Percentiles rank a stretch among this genome's conserved stretches.
These are phyloP conservation scores for Gracilariopsis chorda DNA, from an alignment of 23 red algal species.

Conservation along the genomic window DNA sequence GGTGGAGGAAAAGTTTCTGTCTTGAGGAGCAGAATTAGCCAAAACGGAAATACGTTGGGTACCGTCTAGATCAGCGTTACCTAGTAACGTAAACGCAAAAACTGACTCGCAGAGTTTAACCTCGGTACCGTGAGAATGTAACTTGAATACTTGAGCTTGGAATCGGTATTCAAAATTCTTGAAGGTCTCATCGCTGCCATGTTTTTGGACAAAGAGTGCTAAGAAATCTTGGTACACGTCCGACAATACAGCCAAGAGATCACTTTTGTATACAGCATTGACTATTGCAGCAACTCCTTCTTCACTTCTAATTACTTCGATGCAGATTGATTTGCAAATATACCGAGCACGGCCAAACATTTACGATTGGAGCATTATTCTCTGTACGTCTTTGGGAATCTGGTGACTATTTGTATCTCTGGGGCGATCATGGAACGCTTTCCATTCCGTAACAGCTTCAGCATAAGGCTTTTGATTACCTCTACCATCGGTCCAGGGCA, in stretches of 20 bases:
- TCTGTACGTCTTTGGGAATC: too few species aligned
- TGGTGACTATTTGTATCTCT: too few species aligned
- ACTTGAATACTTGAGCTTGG: neutral
- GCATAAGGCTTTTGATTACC: conserved; percentile 24
- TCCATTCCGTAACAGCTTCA: too few species aligned
- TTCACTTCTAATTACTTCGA: too few species aligned
- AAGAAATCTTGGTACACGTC: neutral
- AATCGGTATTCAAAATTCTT: neutral
- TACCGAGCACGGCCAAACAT: too few species aligned
- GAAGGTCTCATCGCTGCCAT: neutral
- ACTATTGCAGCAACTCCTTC: neutral
- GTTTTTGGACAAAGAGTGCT: neutral
- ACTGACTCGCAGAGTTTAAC: neutral
- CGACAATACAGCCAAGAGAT: neutral
- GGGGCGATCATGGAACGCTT: too few species aligned
- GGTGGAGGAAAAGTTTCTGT: neutral
- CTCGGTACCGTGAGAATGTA: neutral
- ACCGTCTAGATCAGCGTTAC: neutral
- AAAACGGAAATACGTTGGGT: conserved; percentile 29
- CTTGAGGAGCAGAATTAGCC: neutral
- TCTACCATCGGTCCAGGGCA: conserved; percentile 11
- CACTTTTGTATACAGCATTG: neutral
- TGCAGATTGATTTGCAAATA: too few species aligned
- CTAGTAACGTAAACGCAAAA: conserved; percentile 1
- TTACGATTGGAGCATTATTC: too few species aligned